Evolutionary conservation across 768 basidiomycete species (phyloP), one percentile per base, ranked within the genome.

Genomic region (Nevesoporus exiguus): DNA sequence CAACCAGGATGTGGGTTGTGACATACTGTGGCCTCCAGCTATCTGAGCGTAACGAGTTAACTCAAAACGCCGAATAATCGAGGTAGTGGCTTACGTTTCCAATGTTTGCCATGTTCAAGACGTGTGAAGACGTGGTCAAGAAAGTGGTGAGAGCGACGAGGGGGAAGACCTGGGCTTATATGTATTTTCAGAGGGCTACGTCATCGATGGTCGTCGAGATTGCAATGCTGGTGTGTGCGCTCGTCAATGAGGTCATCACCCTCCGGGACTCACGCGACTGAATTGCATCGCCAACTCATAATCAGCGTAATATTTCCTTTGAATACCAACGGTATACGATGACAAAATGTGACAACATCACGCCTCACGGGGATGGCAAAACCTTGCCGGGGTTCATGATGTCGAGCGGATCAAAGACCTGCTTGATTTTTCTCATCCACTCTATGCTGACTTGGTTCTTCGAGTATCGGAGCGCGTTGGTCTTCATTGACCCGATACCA

Each of bases 401-500:
- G 5, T 91, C 88, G 31, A 82, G 79, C 5, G 92, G 91, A 71
- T 98, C 96, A 68, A 98, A 94, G 25, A 94, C 66, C 14, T 79
- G 69, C 72, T 98, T 98, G 65, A 99, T 84, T 71, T 79, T 85
- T 73, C 81, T 88, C 96, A 99, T 99, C 77, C 86, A 76, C 46
- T 81, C 87, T 60, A 98, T 88, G 66, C 88, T 91, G 22, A 83
- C 80, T 8, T 78, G 74, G 55, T 75, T 80, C 74, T 98, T 97
- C 7, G 92, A 93, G 72, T 97, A 98, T 36, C 79, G 80, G 21
- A 98, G 81, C 15, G 92, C 91, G 52, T 88, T 84, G 0, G 90
- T 88, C 75, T 98, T 98, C 89, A 93, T 93, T 0, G 86, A 80
- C n/a, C 96, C 95, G 49, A 99, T 85, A 6, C 96, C 96, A 69